A percentile compares a stretch with the other conserved stretches of the same genome.
phyloP scores from a whole-genome alignment of 768 basidiomycete species.

The Clitopilus passeckerianus region DNA sequence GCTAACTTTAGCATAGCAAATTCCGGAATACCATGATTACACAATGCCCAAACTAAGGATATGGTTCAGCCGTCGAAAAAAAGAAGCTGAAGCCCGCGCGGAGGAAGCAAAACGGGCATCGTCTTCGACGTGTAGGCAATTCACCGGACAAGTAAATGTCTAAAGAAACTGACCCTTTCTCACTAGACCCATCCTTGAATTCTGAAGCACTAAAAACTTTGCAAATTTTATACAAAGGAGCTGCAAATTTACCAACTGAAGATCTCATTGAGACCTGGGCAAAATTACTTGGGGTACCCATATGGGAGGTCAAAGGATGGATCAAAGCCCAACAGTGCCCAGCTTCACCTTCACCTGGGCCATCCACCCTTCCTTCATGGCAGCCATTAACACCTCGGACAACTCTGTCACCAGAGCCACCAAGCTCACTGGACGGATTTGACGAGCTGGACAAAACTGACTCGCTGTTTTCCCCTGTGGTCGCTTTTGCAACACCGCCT shows the following conservation, averaged over 20 bases:
- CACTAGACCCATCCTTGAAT: not conserved
- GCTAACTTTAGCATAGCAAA: not conserved
- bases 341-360: not conserved
- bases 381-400: not conserved
- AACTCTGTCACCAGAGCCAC: conserved; percentile 2
- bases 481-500: not conserved
- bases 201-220: not conserved
- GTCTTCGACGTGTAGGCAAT: conserved; percentile 1
- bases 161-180: not conserved
- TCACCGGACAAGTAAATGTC: not conserved
- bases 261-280: conserved; percentile 27
- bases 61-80: conserved; percentile 10
- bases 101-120: conserved; percentile 10
- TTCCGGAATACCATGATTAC: conserved; percentile 9
- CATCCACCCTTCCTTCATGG: not conserved
- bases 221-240: conserved; percentile 10
- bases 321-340: conserved; percentile 6
- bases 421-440: not conserved
- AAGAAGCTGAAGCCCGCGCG: conserved; percentile 6
- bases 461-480: not conserved
- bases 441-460: not conserved
- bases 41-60: not conserved
- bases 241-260: conserved; percentile 16
- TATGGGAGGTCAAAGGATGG: conserved; percentile 18
- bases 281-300: conserved; percentile 14